phyloP scores from a whole-genome alignment of 192 early-diverging fungal species.

The Backusella sp. region DNA sequence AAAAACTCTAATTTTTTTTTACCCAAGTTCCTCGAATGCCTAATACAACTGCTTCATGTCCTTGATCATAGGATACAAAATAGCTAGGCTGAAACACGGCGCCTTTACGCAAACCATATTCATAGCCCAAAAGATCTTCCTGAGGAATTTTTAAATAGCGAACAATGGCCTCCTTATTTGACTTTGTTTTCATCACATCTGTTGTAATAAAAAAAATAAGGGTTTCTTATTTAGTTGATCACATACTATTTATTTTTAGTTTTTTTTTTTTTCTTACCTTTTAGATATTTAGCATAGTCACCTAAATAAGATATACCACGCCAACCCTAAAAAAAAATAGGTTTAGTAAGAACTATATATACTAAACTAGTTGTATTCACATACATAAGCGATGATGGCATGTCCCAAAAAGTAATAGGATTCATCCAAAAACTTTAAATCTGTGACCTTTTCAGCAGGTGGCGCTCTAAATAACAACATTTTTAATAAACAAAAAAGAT shows the following conservation, averaged over 20 bases:
- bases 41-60: conserved; percentile 60
- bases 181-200: conserved; percentile 65
- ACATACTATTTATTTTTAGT: neutral
- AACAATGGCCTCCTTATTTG: conserved; percentile 65
- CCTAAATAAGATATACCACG: conserved; percentile 38
- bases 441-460: conserved; percentile 30
- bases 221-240: no score
- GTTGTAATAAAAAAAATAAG: neutral
- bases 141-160: conserved; percentile 61
- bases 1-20: neutral
- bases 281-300: conserved; percentile 39
- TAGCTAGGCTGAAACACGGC: conserved; percentile 72
- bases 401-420: conserved; percentile 55
- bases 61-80: conserved; percentile 67
- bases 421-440: conserved; percentile 45
- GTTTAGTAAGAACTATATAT: neutral
- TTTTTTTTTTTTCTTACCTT: conserved; percentile 19
- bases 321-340: conserved; percentile 30
- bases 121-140: conserved; percentile 69
- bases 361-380: neutral
- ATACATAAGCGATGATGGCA: conserved; percentile 59
- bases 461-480: conserved; percentile 28
- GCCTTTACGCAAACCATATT: conserved; percentile 62
- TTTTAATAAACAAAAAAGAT: neutral
- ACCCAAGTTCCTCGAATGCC: conserved; percentile 74